Percentiles rank a stretch among this genome's conserved stretches.
phyloP scores from a whole-genome alignment of 805 yeast genomes.

The Jamesozyma piceae region DNA sequence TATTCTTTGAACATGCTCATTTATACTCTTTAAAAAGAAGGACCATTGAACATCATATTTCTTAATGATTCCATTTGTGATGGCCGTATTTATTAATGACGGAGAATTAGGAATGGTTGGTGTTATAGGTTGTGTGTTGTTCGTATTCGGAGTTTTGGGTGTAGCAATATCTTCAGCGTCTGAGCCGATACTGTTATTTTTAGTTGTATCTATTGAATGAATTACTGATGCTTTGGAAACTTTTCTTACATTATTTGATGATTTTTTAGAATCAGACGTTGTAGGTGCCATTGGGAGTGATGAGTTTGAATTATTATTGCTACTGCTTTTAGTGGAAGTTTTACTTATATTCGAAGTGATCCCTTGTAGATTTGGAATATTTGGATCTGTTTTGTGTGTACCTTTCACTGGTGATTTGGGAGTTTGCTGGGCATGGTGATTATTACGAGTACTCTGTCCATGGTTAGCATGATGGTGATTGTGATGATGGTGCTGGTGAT shows the following conservation, averaged over 20 bases:
- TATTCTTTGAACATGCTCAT: constrained; percentile 51
- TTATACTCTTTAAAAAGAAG: constrained; percentile 40
- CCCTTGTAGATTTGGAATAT: not conserved
- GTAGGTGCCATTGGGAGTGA: not conserved
- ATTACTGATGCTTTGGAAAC: not conserved
- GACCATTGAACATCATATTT: constrained; percentile 53
- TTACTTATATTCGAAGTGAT: not conserved
- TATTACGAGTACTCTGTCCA: not conserved
- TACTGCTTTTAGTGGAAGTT: not conserved
- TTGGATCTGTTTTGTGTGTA: not conserved
- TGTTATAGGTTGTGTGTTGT: not conserved
- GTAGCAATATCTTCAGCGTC: not conserved
- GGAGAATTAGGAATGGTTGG: not conserved
- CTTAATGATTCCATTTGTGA: constrained; percentile 24
- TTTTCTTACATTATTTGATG: not conserved
- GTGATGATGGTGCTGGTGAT: not conserved
- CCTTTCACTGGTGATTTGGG: not conserved
- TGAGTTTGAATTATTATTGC: not conserved
- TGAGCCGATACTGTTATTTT: not conserved
- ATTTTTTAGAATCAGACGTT: not conserved
- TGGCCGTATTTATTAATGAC: constrained; percentile 22
- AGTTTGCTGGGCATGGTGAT: not conserved
- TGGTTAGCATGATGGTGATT: not conserved
- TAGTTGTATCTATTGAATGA: not conserved
- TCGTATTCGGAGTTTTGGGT: not conserved